Percentiles rank a stretch among this genome's conserved stretches.
Evolutionary conservation across 177 flowering plant genomes (phyloP).

Genomic region (Vitis hybrid): DNA sequence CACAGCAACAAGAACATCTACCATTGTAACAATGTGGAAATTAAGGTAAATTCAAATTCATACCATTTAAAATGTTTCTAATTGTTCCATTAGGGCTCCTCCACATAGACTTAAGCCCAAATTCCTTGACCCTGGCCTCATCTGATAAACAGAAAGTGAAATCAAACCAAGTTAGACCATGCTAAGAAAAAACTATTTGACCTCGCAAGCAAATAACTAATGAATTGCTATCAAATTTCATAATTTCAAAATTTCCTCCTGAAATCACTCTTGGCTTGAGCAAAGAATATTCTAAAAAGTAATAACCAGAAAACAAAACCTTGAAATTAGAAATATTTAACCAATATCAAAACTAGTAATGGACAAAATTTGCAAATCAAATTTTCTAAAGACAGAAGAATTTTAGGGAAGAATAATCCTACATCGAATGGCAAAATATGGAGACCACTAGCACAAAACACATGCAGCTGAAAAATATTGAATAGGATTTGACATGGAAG

Average conservation of each 20-base stretch:
- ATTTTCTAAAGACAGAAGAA: no score
- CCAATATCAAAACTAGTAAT: no score
- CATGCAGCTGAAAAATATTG: no score
- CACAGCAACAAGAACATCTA: neutral
- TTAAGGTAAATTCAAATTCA: constrained; percentile 11
- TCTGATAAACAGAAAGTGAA: constrained; percentile 42
- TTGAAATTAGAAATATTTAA: neutral
- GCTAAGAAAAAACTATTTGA: neutral
- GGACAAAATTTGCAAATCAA: neutral
- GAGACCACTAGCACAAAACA: no score
- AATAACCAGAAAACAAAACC: neutral
- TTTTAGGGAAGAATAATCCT: no score
- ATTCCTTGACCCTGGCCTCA: constrained; percentile 89
- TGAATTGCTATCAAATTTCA: no score
- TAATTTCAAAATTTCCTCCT: neutral
- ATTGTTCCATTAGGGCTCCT: constrained; percentile 98
- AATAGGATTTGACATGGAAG: no score
- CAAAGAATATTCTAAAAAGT: neutral
- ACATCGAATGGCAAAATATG: no score
- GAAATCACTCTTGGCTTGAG: neutral
- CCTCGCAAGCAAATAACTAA: no score
- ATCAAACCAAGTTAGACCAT: neutral
- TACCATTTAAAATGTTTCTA: constrained; percentile 89
- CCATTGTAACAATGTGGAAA: neutral
- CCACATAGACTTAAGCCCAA: constrained; percentile 92